A percentile compares a stretch with the other conserved stretches of the same genome.
Evolutionary conservation across 495 filamentous ascomycete species (phyloP).

Genomic region (Daldinia bambusicola): DNA sequence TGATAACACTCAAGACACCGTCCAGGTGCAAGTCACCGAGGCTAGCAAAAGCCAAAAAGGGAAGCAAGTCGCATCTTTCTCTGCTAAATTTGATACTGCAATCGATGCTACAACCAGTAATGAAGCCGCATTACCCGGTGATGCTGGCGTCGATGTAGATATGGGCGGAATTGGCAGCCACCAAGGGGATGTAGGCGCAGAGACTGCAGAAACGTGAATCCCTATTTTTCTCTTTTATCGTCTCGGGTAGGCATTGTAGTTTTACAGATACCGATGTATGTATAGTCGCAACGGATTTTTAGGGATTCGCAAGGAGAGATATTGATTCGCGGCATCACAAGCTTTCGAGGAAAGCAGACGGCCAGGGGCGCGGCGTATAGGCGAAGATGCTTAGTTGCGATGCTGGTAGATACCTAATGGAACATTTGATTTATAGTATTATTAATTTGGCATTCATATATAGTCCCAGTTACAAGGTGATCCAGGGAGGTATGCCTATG

Average conservation of each 20-base stretch:
- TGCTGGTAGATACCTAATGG: constrained; percentile 17
- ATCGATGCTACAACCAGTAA: constrained; percentile 18
- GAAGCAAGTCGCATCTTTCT: constrained; percentile 43
- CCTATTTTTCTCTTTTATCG: not conserved
- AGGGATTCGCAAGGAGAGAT: not conserved
- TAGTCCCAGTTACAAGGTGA: not conserved
- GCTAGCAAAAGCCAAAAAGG: constrained; percentile 46
- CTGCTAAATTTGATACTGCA: constrained; percentile 37
- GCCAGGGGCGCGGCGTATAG: constrained; percentile 14
- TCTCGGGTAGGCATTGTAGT: not conserved
- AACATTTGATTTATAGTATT: not conserved
- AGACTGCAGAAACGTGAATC: constrained; percentile 43
- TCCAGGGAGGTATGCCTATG: not conserved
- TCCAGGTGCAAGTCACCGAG: constrained; percentile 54
- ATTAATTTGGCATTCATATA: not conserved
- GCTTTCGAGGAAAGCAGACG: not conserved
- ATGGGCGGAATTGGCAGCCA: constrained; percentile 30
- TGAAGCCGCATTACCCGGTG: constrained; percentile 16
- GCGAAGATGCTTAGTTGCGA: not conserved
- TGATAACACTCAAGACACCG: constrained; percentile 53
- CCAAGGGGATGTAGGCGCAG: constrained; percentile 45
- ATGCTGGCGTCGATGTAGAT: constrained; percentile 21
- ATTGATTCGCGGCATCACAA: not conserved
- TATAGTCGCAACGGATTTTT: constrained; percentile 5
- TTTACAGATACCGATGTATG: constrained; percentile 6